phyloP scores from a whole-genome alignment of 306 rosid species.

The Rosa lucieae region DNA sequence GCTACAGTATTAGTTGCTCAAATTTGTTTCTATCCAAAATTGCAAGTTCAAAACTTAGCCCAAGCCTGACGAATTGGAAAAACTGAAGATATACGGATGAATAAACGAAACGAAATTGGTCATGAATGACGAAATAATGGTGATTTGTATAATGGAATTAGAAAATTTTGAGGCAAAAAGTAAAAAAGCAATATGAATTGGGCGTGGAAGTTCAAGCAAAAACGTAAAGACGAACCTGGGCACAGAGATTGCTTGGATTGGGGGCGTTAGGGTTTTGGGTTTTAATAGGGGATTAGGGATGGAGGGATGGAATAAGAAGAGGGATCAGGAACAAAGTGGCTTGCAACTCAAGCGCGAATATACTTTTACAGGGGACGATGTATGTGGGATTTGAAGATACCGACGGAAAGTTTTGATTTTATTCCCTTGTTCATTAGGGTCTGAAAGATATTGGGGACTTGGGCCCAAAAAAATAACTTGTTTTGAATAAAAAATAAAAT shows the following conservation, averaged over 20 bases:
- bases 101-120: not conserved
- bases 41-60: not conserved
- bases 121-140: not conserved
- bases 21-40: not conserved
- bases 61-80: not conserved
- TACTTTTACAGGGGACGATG: not conserved
- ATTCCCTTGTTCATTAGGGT: not conserved
- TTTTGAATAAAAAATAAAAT: too few species aligned
- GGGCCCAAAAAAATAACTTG: too few species aligned
- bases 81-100: not conserved
- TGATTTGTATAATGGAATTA: not conserved
- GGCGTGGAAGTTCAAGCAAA: not conserved
- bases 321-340: not conserved
- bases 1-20: not conserved
- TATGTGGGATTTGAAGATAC: not conserved
- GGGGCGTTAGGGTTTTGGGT: not conserved
- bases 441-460: too few species aligned
- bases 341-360: conserved; percentile 2
- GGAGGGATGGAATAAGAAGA: too few species aligned
- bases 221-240: conserved; percentile 4
- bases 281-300: not conserved
- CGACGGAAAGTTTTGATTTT: not conserved
- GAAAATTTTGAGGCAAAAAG: not conserved
- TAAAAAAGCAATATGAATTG: not conserved
- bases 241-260: not conserved